Conservation (phyloP, 176 grass and related monocot genomes). For the Poa annua region DNA sequence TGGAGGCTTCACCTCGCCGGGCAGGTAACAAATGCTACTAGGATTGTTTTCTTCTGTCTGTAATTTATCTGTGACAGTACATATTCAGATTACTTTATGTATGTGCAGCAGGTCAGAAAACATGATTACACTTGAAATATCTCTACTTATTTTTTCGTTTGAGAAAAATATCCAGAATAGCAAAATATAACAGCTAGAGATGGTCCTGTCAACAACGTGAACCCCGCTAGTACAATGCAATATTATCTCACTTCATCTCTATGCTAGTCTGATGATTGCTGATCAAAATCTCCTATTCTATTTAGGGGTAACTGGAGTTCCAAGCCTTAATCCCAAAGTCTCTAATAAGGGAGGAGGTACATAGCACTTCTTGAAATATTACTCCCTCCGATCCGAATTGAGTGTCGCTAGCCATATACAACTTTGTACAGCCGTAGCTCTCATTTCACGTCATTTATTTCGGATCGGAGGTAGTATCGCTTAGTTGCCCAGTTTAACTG, state of each 20-base stretch:
- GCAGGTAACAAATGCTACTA: slow-evolving; percentile 43
- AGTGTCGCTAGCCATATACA: too few relatives aligned
- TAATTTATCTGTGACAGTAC: not conserved
- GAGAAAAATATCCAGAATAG: not conserved
- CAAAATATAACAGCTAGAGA: not conserved
- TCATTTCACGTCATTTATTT: too few relatives aligned
- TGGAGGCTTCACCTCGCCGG: slow-evolving; percentile 24
- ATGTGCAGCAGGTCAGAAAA: not conserved
- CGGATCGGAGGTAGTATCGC: too few relatives aligned
- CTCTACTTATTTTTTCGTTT: not conserved
- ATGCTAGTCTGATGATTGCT: not conserved
- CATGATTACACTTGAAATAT: not conserved
- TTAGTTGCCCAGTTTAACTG: slow-evolving; percentile 10
- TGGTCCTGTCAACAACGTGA: not conserved
- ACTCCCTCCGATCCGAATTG: too few relatives aligned
- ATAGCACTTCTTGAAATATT: slow-evolving; percentile 5
- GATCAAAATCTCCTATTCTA: slow-evolving; percentile 30
- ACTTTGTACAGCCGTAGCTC: too few relatives aligned
- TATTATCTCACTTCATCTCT: not conserved
- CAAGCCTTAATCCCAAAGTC: slow-evolving; percentile 43
- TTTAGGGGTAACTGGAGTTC: slow-evolving; percentile 53
- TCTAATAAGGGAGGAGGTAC: slow-evolving; percentile 72
- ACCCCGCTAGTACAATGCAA: not conserved
- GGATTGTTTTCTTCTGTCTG: not conserved
- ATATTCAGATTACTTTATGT: slow-evolving; percentile 8